phyloP scores from a whole-genome alignment of 2,329 filamentous ascomycete genomes.

The Domatiomyces globalis region DNA sequence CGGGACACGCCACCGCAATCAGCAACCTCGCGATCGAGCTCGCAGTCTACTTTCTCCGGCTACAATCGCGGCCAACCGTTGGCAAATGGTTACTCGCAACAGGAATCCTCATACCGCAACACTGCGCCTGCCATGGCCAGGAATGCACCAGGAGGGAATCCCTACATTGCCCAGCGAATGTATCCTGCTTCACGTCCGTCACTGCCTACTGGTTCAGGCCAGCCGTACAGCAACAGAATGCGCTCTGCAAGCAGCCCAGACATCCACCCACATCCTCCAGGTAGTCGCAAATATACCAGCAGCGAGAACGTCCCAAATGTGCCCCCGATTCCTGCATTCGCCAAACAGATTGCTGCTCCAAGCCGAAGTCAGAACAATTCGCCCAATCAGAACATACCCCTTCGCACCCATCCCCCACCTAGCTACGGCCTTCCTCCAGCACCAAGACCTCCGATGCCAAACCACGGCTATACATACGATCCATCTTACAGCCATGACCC shows the following conservation, averaged over 20 bases:
- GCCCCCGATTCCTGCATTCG: slow-evolving; percentile 61
- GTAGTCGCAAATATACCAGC: slow-evolving; percentile 33
- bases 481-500: slow-evolving; percentile 9
- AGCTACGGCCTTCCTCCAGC: slow-evolving; percentile 35
- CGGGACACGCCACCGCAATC: slow-evolving; percentile 29
- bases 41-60: slow-evolving; percentile 53
- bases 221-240: slow-evolving; percentile 45
- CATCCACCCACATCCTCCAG: slow-evolving; percentile 55
- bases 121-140: slow-evolving; percentile 77
- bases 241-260: slow-evolving; percentile 92
- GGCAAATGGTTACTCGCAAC: slow-evolving; percentile 28
- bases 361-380: slow-evolving; percentile 72
- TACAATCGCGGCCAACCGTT: slow-evolving; percentile 47
- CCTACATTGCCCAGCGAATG: slow-evolving; percentile 49
- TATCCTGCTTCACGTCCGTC: slow-evolving; percentile 47
- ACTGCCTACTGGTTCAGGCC: slow-evolving; percentile 54
- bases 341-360: slow-evolving; percentile 45
- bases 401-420: slow-evolving; percentile 54
- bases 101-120: slow-evolving; percentile 64
- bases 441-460: slow-evolving; percentile 12
- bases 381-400: slow-evolving; percentile 53
- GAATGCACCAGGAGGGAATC: slow-evolving; percentile 52
- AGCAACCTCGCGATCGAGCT: slow-evolving; percentile 42
- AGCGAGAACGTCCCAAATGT: slow-evolving; percentile 51
- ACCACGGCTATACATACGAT: slow-evolving; percentile 16